Conservation (phyloP, 805 yeast species). For the Kazachstania bromeliacearum region DNA sequence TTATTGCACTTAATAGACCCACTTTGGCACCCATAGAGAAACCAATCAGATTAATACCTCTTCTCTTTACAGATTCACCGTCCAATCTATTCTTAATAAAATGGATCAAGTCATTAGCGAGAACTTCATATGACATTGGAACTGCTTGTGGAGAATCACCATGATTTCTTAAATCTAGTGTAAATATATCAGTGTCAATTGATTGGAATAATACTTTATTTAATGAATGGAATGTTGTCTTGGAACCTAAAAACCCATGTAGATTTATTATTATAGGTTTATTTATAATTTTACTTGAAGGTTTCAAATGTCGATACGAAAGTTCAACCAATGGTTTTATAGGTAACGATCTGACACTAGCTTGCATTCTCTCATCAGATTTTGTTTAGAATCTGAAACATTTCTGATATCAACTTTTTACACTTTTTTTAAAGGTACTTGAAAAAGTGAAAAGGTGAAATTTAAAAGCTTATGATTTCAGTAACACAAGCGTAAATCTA, state of each 20-base stretch:
- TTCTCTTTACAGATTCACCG: conserved; percentile 3
- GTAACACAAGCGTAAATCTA: neutral
- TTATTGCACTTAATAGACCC: conserved; percentile 38
- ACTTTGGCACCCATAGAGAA: conserved; percentile 58
- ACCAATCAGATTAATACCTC: conserved; percentile 35
- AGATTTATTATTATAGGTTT: conserved; percentile 35
- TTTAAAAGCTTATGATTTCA: no score
- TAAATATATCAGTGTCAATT: conserved; percentile 31
- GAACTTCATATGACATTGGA: conserved; percentile 37
- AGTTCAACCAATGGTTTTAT: conserved; percentile 17
- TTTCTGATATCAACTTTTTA: neutral
- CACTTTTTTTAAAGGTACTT: no score
- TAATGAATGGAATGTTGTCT: conserved; percentile 34
- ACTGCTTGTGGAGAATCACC: conserved; percentile 38
- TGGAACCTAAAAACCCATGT: conserved; percentile 49
- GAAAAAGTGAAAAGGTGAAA: no score
- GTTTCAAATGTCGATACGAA: conserved; percentile 13
- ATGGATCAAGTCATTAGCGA: conserved; percentile 36
- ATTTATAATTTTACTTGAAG: conserved; percentile 2
- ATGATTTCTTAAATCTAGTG: conserved; percentile 48
- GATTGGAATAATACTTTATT: conserved; percentile 30
- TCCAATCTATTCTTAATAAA: conserved; percentile 27
- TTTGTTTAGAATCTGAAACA: neutral
- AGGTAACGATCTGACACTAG: conserved; percentile 6
- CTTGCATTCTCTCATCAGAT: neutral